Base-by-base conservation (phyloP, 345 rosid species). In the Gossypium arboreum region DNA sequence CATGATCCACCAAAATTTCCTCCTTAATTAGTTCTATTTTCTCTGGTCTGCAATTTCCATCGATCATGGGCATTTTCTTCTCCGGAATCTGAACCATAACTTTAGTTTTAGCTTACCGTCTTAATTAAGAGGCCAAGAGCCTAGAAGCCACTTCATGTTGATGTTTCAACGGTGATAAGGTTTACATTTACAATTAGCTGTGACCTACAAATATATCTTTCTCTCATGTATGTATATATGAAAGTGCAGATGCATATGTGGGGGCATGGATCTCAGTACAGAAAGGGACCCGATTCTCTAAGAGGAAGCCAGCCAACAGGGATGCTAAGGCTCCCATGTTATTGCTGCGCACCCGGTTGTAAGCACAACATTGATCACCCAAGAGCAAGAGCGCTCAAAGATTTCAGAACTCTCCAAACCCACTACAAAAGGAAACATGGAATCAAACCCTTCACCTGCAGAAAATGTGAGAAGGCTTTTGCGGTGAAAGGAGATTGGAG, bases 201-300 rank as follows among this genome's bases (percentile, higher is more conserved):
- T 34, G 6, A 34, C 41, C 41, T 5, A 5, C 41, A 34, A 5
- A 34, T 34, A 34, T 34, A 34, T 34, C 41, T 34, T 34, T 5
- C 41, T 34, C 41, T 34, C 41, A 34, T 34, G 41, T 34, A 34
- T 5, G 41, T 34, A 45, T 45, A 12, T n/a, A 55, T 55, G 58
- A 55, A 55, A 55, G 3, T 55, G 67, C 81, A 91, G 94, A 91
- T 91, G 97, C 97, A 91, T 78, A 90, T 90, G 97, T 92, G 97
- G 97, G 94, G 97, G 63, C 97, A 92, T 80, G 97, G 97, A 79
- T 92, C 94, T 41, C 91, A 92, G 79, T 92, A 92, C 82, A 86
- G 94, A 81, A 91, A 91, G 79, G 94, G 97, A 71, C 94, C 97
- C 0, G 94, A 91, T 62, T 90, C 97, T 9, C 71, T 91, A 60